Evolutionary conservation across 2,329 filamentous ascomycete genomes (phyloP), one percentile per base, ranked within the genome.

Genomic region (Ceratocystis destructans): DNA sequence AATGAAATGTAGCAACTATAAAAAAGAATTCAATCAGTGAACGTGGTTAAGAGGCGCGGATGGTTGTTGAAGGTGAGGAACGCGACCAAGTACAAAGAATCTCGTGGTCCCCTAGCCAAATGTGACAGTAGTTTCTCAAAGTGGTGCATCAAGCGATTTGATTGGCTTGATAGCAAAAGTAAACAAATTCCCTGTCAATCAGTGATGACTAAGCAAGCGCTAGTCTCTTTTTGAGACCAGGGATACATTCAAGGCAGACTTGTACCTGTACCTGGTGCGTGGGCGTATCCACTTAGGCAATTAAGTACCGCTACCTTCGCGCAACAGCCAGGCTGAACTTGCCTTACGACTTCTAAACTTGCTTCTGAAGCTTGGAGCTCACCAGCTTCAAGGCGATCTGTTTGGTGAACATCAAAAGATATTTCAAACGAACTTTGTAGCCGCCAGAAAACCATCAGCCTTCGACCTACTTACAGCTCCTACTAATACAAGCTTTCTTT

Each of bases 321-420:
- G 15, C 6, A 22, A 6, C 20, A 64, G 62, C 66, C 57, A 67
- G 66, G 66, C 66, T 67, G 66, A 67, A 67, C 66, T 57, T 44
- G 59, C 64, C 65, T 69, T 62, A 66, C 45, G 46, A 65, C 65
- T 64, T 67, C 65, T 66, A 62, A 68, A 65, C 33, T 37, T 37
- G 33, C 37, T 15, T 41, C 37, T 50, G 48, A 50, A 41, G 63
- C 68, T 62, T 62, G 44, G 63, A 59, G 53, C 53, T 57, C 53
- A 41, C 15, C 53, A 66, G 65, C 64, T 63, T 55, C 48, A 66
- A 48, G 59, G n/a, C 22, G 25, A 62, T 15, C 28, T 72, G n/a
- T 48, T 64, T 61, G 62, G 66, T 67, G 62, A 41, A 67, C 62
- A 67, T 67, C 61, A 67, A 59, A 28, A 61, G 8, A 44, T 28